A percentile compares a stretch with the other conserved stretches of the same genome.
Conservation (phyloP, 108 stramenopile genomes). For the Stephanodiscus triporus region DNA sequence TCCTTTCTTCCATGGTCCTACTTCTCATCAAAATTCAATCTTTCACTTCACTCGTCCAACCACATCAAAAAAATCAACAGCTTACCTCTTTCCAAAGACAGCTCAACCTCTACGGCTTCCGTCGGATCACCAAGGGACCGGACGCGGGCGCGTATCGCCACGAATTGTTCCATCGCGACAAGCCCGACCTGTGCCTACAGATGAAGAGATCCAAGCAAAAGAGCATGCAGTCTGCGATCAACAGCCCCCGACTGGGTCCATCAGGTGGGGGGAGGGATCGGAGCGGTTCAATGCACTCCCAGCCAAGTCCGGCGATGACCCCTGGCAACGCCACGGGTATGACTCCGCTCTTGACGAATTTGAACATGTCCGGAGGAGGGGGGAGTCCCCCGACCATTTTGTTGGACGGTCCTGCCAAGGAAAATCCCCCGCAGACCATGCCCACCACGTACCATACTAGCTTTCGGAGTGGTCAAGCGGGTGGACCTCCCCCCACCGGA, state of each 20-base stretch:
- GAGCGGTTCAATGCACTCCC: slow-evolving; percentile 46
- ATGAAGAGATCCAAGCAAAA: slow-evolving; percentile 93
- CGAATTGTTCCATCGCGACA: slow-evolving; percentile 89
- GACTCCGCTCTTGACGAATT: slow-evolving; percentile 35
- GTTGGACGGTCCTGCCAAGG: slow-evolving; percentile 27
- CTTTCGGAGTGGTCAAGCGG: slow-evolving; percentile 31
- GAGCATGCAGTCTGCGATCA: slow-evolving; percentile 38
- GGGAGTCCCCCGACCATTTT: slow-evolving; percentile 41
- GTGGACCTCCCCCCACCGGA: slow-evolving; percentile 63
- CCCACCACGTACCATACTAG: slow-evolving; percentile 38
- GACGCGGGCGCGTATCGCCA: slow-evolving; percentile 94
- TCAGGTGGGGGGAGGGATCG: slow-evolving; percentile 42
- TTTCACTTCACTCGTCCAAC: background rate
- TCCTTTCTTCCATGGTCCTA: background rate
- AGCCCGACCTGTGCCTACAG: slow-evolving; percentile 83
- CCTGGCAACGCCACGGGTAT: slow-evolving; percentile 44
- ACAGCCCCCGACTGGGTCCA: slow-evolving; percentile 58
- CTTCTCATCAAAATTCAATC: background rate
- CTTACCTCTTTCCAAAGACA: slow-evolving; percentile 90
- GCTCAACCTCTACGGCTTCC: slow-evolving; percentile 84
- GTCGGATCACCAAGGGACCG: slow-evolving; percentile 75
- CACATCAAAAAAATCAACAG: background rate
- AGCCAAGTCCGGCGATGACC: slow-evolving; percentile 49
- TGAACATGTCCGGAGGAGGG: slow-evolving; percentile 18
- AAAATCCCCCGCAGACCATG: slow-evolving; percentile 1